These are phyloP conservation scores for Neostapfia colusana DNA, from an alignment of 176 grass and related monocot genomes.

Conservation along the genomic window DNA sequence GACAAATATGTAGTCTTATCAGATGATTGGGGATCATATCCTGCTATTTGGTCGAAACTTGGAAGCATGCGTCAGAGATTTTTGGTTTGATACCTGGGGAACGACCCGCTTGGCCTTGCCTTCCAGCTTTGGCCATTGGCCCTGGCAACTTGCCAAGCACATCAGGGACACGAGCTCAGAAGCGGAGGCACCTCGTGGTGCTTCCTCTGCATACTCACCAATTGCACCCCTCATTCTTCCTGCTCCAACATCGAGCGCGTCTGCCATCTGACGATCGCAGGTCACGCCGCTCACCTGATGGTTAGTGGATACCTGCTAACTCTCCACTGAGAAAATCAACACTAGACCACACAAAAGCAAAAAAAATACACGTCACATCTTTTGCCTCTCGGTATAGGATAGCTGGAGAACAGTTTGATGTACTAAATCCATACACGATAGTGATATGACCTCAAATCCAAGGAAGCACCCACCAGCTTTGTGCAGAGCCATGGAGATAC, in stretches of 20 bases:
- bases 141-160: neutral
- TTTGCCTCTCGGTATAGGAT: neutral
- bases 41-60: neutral
- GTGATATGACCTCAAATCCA: neutral
- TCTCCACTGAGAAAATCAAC: neutral
- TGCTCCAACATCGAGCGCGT: neutral
- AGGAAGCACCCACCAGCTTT: constrained; percentile 14
- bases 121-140: neutral
- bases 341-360: neutral
- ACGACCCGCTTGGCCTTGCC: neutral
- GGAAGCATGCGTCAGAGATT: neutral
- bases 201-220: neutral
- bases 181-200: constrained; percentile 26
- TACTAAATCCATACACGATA: neutral
- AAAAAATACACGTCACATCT: neutral
- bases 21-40: neutral
- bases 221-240: neutral
- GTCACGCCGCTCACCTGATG: neutral
- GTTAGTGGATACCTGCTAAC: neutral
- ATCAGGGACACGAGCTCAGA: neutral
- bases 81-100: neutral
- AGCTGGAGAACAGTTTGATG: neutral
- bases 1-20: neutral
- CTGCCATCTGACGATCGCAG: neutral
- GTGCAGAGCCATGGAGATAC: neutral